Base-by-base conservation (phyloP, 306 rosid genomes). In the Cyamopsis tetragonoloba region DNA sequence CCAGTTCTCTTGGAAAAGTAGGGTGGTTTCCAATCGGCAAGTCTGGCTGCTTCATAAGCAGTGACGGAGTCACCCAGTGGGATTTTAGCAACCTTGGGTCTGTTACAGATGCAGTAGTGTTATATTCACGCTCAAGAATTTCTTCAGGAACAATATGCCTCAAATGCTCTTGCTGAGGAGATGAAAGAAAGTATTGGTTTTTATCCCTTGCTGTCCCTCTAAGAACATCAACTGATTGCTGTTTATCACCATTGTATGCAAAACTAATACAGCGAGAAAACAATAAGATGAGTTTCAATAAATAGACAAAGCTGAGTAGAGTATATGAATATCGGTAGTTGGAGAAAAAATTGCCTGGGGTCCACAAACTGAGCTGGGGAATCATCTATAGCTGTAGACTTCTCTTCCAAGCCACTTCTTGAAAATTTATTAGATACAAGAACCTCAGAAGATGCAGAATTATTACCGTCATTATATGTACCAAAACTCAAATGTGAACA, bases 401-500 rank as follows among this genome's bases (percentile, higher is more conserved):
- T 73, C 66, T 67, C 81, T 70, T 76, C 85, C 64, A 70, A 22
- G 67, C 75, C 84, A 76, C 62, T 80, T 63, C 65, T 65, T 10
- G 60, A 71, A 51, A 66, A 68, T 59, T 70, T 60, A 63, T 67
- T 66, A 37, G 90, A 71, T 31, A 68, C 39, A 14, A 43, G 59
- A 22, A 14, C 41, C 3, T 22, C 69, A 50, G 85, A 56, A 34
- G 83, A 76, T 78, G 85, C 67, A 50, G 82, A 76, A 68, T 43
- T 46, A 43, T 32, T 72, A 51, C 81, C 73, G 2, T 76, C 47
- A 49, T 80, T 86, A 63, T 66, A 86, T 57, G 84, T 82, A 35
- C 96, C 96, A 66, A 89, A 89, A 72, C 85, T 86, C 88, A 89
- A 80, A 80, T 86, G 88, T 4, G 90, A 82, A 74, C 88, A 86